Percentiles rank a stretch among this genome's conserved stretches.
Conservation (phyloP, 2,329 filamentous ascomycete genomes). For the Aspergillus proliferans region DNA sequence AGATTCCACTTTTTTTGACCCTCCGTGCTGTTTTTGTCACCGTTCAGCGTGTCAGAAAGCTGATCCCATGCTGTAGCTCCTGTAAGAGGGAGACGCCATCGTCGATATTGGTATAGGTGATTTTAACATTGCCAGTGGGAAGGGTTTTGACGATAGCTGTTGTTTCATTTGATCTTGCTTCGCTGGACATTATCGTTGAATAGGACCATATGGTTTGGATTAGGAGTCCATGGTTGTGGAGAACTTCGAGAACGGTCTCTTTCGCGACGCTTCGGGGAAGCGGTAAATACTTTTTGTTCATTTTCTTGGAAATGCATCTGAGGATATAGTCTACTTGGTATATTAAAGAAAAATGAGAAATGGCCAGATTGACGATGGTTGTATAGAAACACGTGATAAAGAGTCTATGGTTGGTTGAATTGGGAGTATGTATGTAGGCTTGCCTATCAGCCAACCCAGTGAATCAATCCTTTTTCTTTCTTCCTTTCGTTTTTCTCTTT, state of each 20-base stretch:
- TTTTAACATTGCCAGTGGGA: not conserved
- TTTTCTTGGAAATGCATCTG: no score
- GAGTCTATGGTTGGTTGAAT: no score
- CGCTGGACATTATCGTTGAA: not conserved
- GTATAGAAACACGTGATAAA: no score
- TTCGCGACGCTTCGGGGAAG: not conserved
- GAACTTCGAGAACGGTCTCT: not conserved
- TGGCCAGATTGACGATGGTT: no score
- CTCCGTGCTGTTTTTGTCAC: not conserved
- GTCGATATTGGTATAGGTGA: not conserved
- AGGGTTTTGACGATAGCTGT: not conserved
- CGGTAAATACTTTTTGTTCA: no score
- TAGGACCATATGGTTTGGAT: not conserved
- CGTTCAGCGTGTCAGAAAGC: not conserved
- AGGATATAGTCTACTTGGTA: no score
- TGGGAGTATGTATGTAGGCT: no score
- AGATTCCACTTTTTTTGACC: not conserved
- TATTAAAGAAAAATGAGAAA: no score
- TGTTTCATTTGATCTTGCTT: not conserved
- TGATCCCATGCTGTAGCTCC: not conserved
- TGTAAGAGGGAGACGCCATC: not conserved
- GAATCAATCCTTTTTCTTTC: no score
- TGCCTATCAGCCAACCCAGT: no score
- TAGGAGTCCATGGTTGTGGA: not conserved
- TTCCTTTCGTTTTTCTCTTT: no score